phyloP scores from a whole-genome alignment of 208 protist genomes.

The Trichomonas tenax region DNA sequence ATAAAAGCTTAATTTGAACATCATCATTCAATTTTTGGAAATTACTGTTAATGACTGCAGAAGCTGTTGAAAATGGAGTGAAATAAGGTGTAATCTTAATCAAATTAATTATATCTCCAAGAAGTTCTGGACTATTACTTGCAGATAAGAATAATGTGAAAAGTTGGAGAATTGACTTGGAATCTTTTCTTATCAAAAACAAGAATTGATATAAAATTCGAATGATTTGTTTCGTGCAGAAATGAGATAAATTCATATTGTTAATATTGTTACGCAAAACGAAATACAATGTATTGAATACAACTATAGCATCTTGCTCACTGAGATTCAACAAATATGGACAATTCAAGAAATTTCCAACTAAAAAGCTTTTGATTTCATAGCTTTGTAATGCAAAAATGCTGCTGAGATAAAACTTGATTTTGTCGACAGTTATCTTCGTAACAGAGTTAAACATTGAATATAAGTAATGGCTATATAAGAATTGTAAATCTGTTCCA shows the following conservation, averaged over 20 bases:
- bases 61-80: neutral
- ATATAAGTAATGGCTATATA: neutral
- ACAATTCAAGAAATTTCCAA: neutral
- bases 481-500: neutral
- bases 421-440: neutral
- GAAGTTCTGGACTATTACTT: neutral
- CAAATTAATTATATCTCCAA: neutral
- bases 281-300: neutral
- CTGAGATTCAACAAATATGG: neutral
- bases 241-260: neutral
- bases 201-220: neutral
- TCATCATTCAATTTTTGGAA: neutral
- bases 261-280: neutral
- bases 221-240: neutral
- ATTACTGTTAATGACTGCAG: neutral
- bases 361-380: neutral
- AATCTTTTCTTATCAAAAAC: neutral
- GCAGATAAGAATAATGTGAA: neutral
- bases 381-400: neutral
- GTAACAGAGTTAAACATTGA: neutral
- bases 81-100: neutral
- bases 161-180: neutral
- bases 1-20: neutral
- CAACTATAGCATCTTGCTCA: neutral
- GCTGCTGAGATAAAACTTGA: neutral